Base-by-base conservation (phyloP, 306 rosid genomes). In the Ziziphus jujuba region DNA sequence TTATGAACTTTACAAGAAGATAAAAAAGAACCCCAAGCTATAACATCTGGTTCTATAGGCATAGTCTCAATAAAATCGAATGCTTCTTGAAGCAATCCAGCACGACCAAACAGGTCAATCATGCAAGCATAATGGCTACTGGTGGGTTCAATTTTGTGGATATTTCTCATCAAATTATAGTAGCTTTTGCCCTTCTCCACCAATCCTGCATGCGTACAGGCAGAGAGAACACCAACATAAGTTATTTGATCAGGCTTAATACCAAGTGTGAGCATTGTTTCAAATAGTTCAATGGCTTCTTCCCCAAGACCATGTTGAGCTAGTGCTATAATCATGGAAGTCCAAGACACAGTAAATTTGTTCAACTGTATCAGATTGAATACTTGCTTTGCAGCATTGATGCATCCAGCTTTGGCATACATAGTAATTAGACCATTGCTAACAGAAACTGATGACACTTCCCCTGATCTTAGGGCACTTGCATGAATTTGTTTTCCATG, bases 291-390 rank as follows among this genome's bases (percentile, higher is more conserved):
- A 66, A 87, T 81, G 74, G 98, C 90, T 77, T 87, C 91, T 48
- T 86, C 81, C 72, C 96, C 98, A 5, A 82, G 82, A 66, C 96
- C 98, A 71, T 89, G 98, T 65, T 87, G 92, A 62, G 97, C 98
- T 55, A 89, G 82, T 56, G 95, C 89, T 53, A 86, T 67, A 76
- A 89, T 84, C 95, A 92, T 92, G 78, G 95, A 87, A 63, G 91
- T 85, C 98, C 96, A 87, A 60, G 96, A 82, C 61, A 84, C 72
- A 10, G 83, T 87, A 72, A 84, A 87, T 66, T 64, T 70, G 45
- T 74, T 81, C 69, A 49, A 38, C 71, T 66, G 61, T 66, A 78
- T 68, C 64, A 78, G 78, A 56, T 83, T 57, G 56, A 89, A 89
- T 50, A 87, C 81, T 81, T 81, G 77, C 76, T 80, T 79, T 50